Percentiles rank a stretch among this genome's conserved stretches.
Evolutionary conservation across 768 basidiomycete species (phyloP).

Genomic region (Auricularia cornea): DNA sequence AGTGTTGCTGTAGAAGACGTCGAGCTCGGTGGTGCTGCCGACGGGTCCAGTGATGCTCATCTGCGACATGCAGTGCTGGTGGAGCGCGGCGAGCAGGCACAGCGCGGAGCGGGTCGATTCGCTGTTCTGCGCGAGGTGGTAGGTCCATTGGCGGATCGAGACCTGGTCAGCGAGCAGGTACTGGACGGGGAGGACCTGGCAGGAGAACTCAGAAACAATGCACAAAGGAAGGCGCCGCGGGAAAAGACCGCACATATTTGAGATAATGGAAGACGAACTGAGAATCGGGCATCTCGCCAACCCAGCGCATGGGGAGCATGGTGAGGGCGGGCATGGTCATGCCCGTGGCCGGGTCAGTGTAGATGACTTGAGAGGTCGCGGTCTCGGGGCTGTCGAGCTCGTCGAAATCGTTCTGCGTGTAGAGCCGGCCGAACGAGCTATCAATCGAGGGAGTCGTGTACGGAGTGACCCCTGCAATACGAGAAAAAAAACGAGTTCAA

Average conservation of each 20-base stretch:
- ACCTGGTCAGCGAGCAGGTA: conserved; percentile 55
- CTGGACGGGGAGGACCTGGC: conserved; percentile 52
- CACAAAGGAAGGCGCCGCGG: background rate
- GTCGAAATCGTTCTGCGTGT: conserved; percentile 10
- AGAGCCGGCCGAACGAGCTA: conserved; percentile 9
- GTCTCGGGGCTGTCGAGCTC: background rate
- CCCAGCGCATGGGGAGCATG: background rate
- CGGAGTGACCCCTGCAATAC: conserved; percentile 9
- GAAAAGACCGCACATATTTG: background rate
- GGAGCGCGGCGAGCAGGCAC: conserved; percentile 54
- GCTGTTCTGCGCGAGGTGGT: conserved; percentile 38
- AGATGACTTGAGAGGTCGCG: background rate
- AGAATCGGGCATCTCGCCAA: background rate
- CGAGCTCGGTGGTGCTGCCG: conserved; percentile 3
- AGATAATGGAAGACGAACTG: conserved; percentile 1
- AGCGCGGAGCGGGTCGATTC: conserved; percentile 48
- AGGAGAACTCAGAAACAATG: background rate
- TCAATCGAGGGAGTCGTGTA: conserved; percentile 6
- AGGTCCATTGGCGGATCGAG: conserved; percentile 38
- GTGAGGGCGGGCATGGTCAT: background rate
- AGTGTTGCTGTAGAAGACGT: conserved; percentile 2
- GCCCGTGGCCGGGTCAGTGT: background rate
- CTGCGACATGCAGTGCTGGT: conserved; percentile 27
- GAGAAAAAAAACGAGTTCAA: conserved; percentile 8
- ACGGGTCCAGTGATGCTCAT: conserved; percentile 1